Conservation (phyloP, 192 early-diverging fungal genomes). For the Rhizophlyctis rosea region DNA sequence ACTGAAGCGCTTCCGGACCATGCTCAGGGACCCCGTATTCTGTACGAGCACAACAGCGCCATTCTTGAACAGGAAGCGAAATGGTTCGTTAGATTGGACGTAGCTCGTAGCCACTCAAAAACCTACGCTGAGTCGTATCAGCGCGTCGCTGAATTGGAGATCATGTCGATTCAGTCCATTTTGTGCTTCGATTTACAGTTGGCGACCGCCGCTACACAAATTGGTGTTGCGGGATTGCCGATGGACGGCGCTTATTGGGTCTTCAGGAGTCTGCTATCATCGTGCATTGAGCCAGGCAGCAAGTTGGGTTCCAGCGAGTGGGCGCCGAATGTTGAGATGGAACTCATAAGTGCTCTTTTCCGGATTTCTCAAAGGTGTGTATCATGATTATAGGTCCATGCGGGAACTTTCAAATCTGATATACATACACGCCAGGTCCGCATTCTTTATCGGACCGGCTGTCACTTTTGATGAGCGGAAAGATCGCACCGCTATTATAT, state of each 20-base stretch:
- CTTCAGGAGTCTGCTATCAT: conserved; percentile 5
- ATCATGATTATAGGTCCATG: too few species aligned
- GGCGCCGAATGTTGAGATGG: not conserved
- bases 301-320: not conserved
- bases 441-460: too few species aligned
- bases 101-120: too few species aligned
- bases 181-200: conserved; percentile 1
- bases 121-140: not conserved
- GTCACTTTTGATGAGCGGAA: too few species aligned
- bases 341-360: not conserved
- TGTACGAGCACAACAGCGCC: not conserved
- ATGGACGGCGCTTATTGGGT: not conserved
- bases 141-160: not conserved
- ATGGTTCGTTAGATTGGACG: too few species aligned
- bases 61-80: too few species aligned
- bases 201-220: not conserved
- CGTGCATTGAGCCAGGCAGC: not conserved
- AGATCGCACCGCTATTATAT: too few species aligned
- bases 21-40: not conserved
- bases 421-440: too few species aligned
- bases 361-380: too few species aligned
- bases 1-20: not conserved
- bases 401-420: too few species aligned
- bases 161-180: not conserved
- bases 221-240: not conserved